Evolutionary conservation across 2,329 filamentous ascomycete species (phyloP).

Genomic region (Xylariaceae sp.): DNA sequence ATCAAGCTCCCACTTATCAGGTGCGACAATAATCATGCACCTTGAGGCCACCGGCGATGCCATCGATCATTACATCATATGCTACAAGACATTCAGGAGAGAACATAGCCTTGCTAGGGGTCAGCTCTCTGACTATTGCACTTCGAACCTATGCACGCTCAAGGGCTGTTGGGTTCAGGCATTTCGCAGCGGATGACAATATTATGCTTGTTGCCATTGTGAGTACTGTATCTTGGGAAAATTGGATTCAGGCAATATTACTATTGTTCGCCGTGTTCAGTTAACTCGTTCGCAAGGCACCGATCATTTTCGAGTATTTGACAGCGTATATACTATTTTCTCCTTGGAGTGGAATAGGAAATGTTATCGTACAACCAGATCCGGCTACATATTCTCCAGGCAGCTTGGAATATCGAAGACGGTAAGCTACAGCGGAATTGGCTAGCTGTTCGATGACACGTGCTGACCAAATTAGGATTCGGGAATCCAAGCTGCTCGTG

Average conservation of each 20-base stretch:
- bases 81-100: conserved; percentile 11
- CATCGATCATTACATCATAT: not conserved
- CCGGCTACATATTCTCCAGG: conserved; percentile 41
- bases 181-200: conserved; percentile 57
- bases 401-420: conserved; percentile 41
- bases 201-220: conserved; percentile 54
- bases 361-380: conserved; percentile 22
- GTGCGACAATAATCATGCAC: no score
- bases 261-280: not conserved
- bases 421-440: conserved; percentile 23
- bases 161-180: conserved; percentile 42
- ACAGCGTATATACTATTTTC: conserved; percentile 49
- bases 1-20: no score
- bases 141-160: conserved; percentile 49
- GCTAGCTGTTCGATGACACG: not conserved
- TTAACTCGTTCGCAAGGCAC: not conserved
- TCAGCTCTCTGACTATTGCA: conserved; percentile 47
- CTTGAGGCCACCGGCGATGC: no score
- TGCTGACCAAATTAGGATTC: conserved; percentile 34
- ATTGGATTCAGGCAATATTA: not conserved
- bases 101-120: conserved; percentile 36
- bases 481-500: conserved; percentile 55
- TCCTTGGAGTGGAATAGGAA: conserved; percentile 38
- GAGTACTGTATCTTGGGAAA: conserved; percentile 21
- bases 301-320: conserved; percentile 46